Conservation (phyloP, 345 rosid genomes). For the Conringia planisiliqua region DNA sequence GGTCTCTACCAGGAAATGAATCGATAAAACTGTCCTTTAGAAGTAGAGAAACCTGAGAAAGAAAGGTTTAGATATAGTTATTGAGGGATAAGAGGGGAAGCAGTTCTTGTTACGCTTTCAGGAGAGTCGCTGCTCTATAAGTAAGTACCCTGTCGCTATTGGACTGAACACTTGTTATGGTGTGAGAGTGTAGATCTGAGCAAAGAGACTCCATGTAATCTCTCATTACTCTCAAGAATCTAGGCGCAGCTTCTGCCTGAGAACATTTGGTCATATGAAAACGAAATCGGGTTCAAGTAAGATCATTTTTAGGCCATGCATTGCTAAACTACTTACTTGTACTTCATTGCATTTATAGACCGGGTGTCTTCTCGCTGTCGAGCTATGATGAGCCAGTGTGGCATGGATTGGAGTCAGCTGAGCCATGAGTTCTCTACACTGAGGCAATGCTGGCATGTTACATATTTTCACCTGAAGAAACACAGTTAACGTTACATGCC, state of each 20-base stretch:
- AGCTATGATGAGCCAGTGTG: conserved; percentile 53
- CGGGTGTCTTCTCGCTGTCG: conserved; percentile 68
- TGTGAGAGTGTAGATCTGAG: conserved; percentile 70
- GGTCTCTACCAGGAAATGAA: conserved; percentile 76
- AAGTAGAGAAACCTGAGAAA: conserved; percentile 81
- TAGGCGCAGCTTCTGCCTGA: conserved; percentile 51
- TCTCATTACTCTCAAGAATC: conserved; percentile 71
- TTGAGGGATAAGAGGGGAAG: neutral
- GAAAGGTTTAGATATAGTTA: neutral
- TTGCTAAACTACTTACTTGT: conserved; percentile 51
- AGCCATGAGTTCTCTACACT: conserved; percentile 60
- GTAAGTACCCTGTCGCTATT: conserved; percentile 72
- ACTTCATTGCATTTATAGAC: conserved; percentile 76
- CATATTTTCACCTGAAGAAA: conserved; percentile 38
- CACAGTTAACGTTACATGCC: conserved; percentile 8
- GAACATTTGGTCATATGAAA: neutral
- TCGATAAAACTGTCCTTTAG: conserved; percentile 92
- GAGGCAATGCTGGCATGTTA: conserved; percentile 55
- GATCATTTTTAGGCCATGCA: conserved; percentile 6
- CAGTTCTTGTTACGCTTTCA: neutral
- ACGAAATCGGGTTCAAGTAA: neutral
- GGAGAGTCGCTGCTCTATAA: conserved; percentile 5
- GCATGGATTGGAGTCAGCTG: conserved; percentile 74
- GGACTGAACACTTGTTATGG: conserved; percentile 95
- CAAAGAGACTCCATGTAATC: conserved; percentile 83